phyloP scores from a whole-genome alignment of 1,284 basidiomycete genomes.

The Rhodotorula sp. region DNA sequence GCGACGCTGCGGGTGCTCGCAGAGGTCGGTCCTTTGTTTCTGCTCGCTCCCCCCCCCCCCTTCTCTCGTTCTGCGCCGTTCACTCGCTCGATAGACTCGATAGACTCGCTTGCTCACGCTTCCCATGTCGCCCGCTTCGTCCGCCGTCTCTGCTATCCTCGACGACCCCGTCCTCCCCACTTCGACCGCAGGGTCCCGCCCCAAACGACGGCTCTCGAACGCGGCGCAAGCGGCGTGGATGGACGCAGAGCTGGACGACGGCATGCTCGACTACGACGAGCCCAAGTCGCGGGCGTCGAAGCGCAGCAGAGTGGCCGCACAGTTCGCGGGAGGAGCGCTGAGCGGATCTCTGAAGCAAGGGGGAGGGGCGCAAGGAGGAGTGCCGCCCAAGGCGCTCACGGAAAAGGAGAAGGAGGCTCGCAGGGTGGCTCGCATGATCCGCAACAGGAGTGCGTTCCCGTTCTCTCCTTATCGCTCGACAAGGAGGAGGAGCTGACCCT shows the following conservation, averaged over 20 bases:
- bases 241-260: too few relatives aligned
- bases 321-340: not conserved
- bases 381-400: not conserved
- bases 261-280: not conserved
- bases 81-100: not conserved
- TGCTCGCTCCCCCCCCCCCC: not conserved
- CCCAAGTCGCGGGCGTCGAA: not conserved
- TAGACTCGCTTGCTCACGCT: not conserved
- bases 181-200: not conserved
- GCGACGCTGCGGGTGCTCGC: too few relatives aligned
- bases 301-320: not conserved
- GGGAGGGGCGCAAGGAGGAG: not conserved
- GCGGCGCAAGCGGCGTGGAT: too few relatives aligned
- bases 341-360: not conserved
- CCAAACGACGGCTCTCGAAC: too few relatives aligned
- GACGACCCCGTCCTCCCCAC: not conserved
- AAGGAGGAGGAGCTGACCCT: too few relatives aligned
- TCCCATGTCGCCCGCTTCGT: not conserved
- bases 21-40: not conserved
- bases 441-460: conserved; percentile 12
- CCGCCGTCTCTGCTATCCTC: not conserved
- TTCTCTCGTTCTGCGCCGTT: not conserved
- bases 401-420: conserved; percentile 33
- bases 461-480: too few relatives aligned
- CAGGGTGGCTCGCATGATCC: conserved; percentile 33